Percentiles rank a stretch among this genome's conserved stretches.
Conservation (phyloP, 768 basidiomycete species). For the Suillus subluteus region DNA sequence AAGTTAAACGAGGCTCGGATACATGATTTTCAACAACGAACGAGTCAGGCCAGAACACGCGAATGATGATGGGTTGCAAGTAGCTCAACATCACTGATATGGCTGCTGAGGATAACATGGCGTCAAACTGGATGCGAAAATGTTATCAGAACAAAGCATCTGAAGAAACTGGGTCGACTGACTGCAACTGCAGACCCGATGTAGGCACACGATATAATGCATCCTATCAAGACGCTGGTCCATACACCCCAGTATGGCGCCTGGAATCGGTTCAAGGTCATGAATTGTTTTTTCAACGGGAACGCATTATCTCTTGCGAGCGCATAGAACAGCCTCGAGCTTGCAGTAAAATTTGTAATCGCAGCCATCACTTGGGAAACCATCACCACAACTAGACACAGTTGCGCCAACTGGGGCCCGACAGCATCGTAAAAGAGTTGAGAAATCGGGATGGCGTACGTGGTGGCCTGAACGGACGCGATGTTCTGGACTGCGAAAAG, state of each 20-base stretch:
- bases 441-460: constrained; percentile 59
- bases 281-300: constrained; percentile 49
- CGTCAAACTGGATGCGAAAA: constrained; percentile 47
- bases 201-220: constrained; percentile 59
- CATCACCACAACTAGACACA: constrained; percentile 54
- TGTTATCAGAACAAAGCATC: not conserved
- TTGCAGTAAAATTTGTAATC: constrained; percentile 60
- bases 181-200: constrained; percentile 61
- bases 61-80: constrained; percentile 58
- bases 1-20: constrained; percentile 44
- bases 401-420: constrained; percentile 46
- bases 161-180: constrained; percentile 22
- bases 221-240: constrained; percentile 55
- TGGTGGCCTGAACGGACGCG: constrained; percentile 48
- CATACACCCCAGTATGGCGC: constrained; percentile 60
- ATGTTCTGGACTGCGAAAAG: constrained; percentile 62
- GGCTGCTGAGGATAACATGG: constrained; percentile 57
- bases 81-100: constrained; percentile 64
- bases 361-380: constrained; percentile 60
- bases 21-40: constrained; percentile 30
- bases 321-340: constrained; percentile 60
- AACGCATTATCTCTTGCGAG: constrained; percentile 57
- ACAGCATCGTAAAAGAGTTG: constrained; percentile 61
- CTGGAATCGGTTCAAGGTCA: constrained; percentile 54
- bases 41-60: constrained; percentile 59